Evolutionary conservation across 1,139 yeast genomes (phyloP), one percentile per base, ranked within the genome.

Genomic region (Blastobotrys petasosporus): DNA sequence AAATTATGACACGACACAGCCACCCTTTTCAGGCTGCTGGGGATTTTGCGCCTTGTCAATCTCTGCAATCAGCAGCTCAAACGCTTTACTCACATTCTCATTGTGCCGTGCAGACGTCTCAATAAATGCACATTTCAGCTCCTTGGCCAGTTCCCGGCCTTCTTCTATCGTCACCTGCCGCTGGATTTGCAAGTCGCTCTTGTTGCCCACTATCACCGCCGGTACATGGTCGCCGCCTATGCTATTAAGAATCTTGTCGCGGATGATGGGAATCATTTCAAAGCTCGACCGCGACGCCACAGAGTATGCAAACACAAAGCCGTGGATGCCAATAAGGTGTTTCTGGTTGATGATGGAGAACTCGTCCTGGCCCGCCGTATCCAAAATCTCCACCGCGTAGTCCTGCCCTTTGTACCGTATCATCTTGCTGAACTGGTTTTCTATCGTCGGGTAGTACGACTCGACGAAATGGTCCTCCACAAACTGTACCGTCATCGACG

Each of bases 381-480:
- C 97, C 52, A 87, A 70, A 48, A 88, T 85, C 62, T 87, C 96
- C 28, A 90, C 77, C 44, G 81, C 29, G 33, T 54, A 55, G 47
- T 83, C 85, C 59, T 80, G 84, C 53, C 84, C 85, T 54, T 82
- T 78, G 63, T 81, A 79, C 52, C 73, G 75, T 59, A 87, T 74
- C 37, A 76, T 73, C 62, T 85, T 86, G 59, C 81, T 75, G 67
- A 85, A 86, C 64, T 86, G 92, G 66, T 85, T 86, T 63, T 86
- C 95, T 51, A 86, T 85, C 4, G 96, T 88, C 30, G 97, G 97
- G 63, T 86, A 87, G 67, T 88, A 87, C 33, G 85, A 76, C 63
- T 87, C 96, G 32, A 85, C 86, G 62, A 87, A 88, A 61, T 85
- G 92, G 58, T 85, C 84, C 59, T 88, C 96, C 11, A 85, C 92